Base-by-base conservation (phyloP, 331 rosid genomes). In the Rhamnella rubrinervis region DNA sequence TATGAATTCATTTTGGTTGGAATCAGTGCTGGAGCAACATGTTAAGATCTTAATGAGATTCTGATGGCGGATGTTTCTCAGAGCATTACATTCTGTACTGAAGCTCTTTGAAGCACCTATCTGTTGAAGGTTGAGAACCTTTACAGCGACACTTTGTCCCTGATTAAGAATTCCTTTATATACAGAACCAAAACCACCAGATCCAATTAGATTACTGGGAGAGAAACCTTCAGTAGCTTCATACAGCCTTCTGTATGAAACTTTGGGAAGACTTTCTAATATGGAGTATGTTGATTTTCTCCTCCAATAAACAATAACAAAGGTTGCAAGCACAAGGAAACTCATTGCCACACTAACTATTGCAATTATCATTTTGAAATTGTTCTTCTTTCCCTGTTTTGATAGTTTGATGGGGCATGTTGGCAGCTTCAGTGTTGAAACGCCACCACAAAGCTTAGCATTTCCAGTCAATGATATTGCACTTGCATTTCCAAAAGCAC, bases 91-190 rank as follows among this genome's bases (percentile, higher is more conserved):
- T 71, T 85, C 87, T 28, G 67, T 71, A 52, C n/a, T 65, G 52
- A 85, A 85, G 71, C 87, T 85, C 71, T 72, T 37, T 41, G 66
- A 55, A 17, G 85, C 86, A 62, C 78, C 76, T 60, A 75, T 74
- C 55, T 64, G 61, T 41, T 71, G 67, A 72, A 79, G 64, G 75
- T 85, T 77, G 15, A 85, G 62, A 13, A 82, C 79, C 70, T 85
- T 85, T 47, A 80, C 71, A 19, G 87, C 85, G 55, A 79, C 67
- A 28, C 13, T 71, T 60, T 67, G 64, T 41, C 28, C 67, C 0
- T 46, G 49, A 19, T 35, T 73, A 7, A 63, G 15, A 17, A 6
- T 38, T 31, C 72, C 86, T 70, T 66, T 66, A 35, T 82, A 66
- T 1, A 76, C 76, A 13, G 6, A 44, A 40, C 81, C 81, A 25